phyloP scores from a whole-genome alignment of 805 yeast genomes.

The Candida nemodendra region DNA sequence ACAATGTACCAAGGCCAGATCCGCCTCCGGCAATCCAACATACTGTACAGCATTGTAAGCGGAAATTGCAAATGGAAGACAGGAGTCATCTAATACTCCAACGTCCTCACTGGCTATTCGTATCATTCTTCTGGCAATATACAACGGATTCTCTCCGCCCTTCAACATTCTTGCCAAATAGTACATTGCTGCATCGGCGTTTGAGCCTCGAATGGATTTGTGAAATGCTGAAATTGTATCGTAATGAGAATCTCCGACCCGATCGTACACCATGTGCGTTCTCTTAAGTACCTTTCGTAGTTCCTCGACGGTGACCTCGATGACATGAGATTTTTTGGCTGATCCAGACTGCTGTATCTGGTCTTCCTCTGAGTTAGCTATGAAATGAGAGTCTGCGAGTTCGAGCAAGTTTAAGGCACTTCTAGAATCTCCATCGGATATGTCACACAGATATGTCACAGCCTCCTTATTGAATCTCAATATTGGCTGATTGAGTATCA shows the following conservation, averaged over 20 bases:
- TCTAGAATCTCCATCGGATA: conserved; percentile 88
- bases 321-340: conserved; percentile 20
- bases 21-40: conserved; percentile 94
- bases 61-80: conserved; percentile 84
- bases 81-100: conserved; percentile 79
- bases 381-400: conserved; percentile 56
- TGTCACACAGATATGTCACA: conserved; percentile 62
- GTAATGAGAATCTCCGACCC: conserved; percentile 88
- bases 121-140: conserved; percentile 86
- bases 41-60: conserved; percentile 85
- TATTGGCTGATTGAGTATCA: conserved; percentile 48
- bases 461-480: conserved; percentile 56
- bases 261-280: conserved; percentile 69
- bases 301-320: conserved; percentile 38
- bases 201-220: conserved; percentile 85
- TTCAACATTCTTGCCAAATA: conserved; percentile 84
- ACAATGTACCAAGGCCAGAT: conserved; percentile 84
- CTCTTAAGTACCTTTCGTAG: conserved; percentile 45
- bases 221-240: conserved; percentile 96
- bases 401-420: conserved; percentile 80
- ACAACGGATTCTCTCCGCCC: conserved; percentile 93
- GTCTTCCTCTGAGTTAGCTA: conserved; percentile 10
- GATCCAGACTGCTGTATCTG: conserved; percentile 17
- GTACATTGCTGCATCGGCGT: conserved; percentile 86
- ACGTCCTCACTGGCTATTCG: conserved; percentile 94